Percentiles rank a stretch among this genome's conserved stretches.
phyloP scores from a whole-genome alignment of 106 monocot genomes.

The Dendrobium catenatum region DNA sequence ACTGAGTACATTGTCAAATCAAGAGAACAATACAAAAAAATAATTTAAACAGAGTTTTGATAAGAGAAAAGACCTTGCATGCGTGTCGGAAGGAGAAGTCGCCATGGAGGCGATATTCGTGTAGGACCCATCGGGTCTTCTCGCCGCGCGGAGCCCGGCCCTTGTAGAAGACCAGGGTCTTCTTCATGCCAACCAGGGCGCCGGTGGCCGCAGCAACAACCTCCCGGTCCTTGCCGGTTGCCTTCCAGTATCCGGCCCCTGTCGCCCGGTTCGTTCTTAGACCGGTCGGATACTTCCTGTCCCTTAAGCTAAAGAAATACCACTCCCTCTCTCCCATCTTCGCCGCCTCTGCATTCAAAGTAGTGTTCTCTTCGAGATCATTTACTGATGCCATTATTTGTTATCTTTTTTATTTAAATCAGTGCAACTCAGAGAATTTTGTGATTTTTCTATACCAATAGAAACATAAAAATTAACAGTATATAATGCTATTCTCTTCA shows the following conservation, averaged over 20 bases:
- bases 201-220: conserved; percentile 37
- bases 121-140: conserved; percentile 97
- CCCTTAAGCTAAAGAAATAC: conserved; percentile 90
- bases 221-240: conserved; percentile 97
- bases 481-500: no score
- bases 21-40: background rate
- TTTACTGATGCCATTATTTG: background rate
- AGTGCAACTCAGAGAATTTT: background rate
- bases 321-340: conserved; percentile 96
- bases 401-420: background rate
- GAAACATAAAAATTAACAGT: no score
- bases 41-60: background rate
- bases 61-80: conserved; percentile 34
- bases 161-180: conserved; percentile 94
- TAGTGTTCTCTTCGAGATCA: background rate
- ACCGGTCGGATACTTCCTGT: conserved; percentile 92
- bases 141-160: conserved; percentile 91
- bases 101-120: conserved; percentile 95
- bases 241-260: conserved; percentile 94
- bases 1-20: background rate
- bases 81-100: conserved; percentile 60
- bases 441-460: no score
- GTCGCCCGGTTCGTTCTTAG: conserved; percentile 88
- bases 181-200: conserved; percentile 90
- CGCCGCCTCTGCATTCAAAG: conserved; percentile 37